These are phyloP conservation scores for Austroboletus rostrupii DNA, from an alignment of 1,284 basidiomycete species.

Conservation along the genomic window DNA sequence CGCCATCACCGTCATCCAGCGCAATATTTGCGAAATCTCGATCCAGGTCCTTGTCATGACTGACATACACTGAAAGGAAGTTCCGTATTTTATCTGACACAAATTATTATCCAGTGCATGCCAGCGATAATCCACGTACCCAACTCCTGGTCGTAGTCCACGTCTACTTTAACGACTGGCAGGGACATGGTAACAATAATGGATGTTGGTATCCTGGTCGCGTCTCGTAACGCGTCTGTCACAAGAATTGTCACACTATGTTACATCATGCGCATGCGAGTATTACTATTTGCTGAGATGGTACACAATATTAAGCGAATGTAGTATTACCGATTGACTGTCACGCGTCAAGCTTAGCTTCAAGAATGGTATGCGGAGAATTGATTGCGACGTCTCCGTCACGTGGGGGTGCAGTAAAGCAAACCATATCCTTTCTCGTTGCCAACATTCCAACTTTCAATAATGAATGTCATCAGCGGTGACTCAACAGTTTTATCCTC, in stretches of 20 bases:
- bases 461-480: constrained; percentile 26
- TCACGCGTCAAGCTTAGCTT: too few species aligned
- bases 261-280: constrained; percentile 21
- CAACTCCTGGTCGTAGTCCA: constrained; percentile 49
- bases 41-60: constrained; percentile 63
- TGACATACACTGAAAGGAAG: constrained; percentile 68
- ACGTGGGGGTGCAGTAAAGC: constrained; percentile 13
- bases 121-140: constrained; percentile 27
- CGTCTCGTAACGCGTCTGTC: constrained; percentile 25
- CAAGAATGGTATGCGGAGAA: not conserved
- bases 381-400: not conserved
- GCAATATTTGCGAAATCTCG: constrained; percentile 69
- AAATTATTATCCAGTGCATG: constrained; percentile 33
- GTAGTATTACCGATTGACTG: too few species aligned
- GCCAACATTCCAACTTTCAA: constrained; percentile 30
- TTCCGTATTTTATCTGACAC: constrained; percentile 59
- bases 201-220: constrained; percentile 6
- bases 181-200: constrained; percentile 43
- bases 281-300: not conserved
- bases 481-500: constrained; percentile 20
- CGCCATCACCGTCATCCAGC: constrained; percentile 52
- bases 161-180: constrained; percentile 39
- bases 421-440: constrained; percentile 22
- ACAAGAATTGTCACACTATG: constrained; percentile 18
- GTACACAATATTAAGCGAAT: not conserved